phyloP scores from a whole-genome alignment of 2,329 filamentous ascomycete genomes.

The Trichoderma sp. region DNA sequence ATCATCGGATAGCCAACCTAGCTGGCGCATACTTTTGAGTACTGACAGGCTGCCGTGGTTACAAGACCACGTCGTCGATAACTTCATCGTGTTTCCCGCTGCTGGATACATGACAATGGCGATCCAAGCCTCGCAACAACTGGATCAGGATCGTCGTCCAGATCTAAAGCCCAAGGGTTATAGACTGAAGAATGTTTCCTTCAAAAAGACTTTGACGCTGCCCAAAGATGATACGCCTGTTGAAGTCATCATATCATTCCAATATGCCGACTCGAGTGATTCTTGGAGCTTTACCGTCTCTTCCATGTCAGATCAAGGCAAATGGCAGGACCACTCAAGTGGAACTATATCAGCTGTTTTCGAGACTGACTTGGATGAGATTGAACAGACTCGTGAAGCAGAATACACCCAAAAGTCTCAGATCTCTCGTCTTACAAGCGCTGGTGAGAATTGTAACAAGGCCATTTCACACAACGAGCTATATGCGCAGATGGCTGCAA shows the following conservation, averaged over 20 bases:
- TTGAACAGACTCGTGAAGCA: not conserved
- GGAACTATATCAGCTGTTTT: not conserved
- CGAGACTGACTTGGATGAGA: not conserved
- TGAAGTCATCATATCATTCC: not conserved
- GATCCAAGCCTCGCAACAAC: constrained; percentile 40
- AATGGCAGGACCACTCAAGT: constrained; percentile 6
- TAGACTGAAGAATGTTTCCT: not conserved
- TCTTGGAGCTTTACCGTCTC: not conserved
- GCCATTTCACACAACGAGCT: not conserved
- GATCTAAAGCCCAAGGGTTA: not conserved
- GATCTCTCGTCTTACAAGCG: not conserved
- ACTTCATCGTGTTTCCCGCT: constrained; percentile 44
- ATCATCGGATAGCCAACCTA: not conserved
- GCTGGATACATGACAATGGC: constrained; percentile 50
- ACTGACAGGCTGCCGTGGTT: constrained; percentile 38
- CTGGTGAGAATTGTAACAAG: not conserved
- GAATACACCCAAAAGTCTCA: not conserved
- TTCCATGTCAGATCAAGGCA: constrained; percentile 3
- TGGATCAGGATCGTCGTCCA: constrained; percentile 1
- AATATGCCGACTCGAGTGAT: not conserved
- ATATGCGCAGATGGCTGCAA: not conserved
- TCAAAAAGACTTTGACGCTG: not conserved
- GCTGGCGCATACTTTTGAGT: not conserved
- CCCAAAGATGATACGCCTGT: not conserved
- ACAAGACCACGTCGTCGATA: constrained; percentile 32